Base-by-base conservation (phyloP, 2,329 filamentous ascomycete species). In the Colletotrichum lini region DNA sequence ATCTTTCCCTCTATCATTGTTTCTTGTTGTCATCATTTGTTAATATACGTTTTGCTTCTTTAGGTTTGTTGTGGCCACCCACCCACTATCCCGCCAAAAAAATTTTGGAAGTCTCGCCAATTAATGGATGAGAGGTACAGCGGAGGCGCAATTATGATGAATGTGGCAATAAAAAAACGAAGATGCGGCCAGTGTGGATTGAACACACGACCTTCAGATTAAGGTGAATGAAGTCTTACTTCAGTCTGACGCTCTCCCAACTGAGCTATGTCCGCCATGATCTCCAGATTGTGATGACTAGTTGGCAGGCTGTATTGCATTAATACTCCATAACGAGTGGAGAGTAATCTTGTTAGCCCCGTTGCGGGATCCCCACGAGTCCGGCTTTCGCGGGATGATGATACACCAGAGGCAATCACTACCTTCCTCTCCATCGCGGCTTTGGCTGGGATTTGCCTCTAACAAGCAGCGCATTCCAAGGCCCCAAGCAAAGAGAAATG, bases 141-240 rank as follows among this genome's bases (percentile, higher is more conserved):
- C 12, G 16, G 10, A n/a, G 9, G 23, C 50, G n/a, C 5, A 30
- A 6, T 30, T 30, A 5, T 30, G 5, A 30, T 30, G 26, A 6
- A 30, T 30, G 26, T 30, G 5, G 5, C 5, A 7, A n/a, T n/a
- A n/a, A n/a, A n/a, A n/a, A 35, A 35, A 53, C 3, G 58, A 64
- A 69, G 65, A 54, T 71, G 69, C 69, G 69, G 69, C 69, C 69
- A 71, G 69, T 71, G 69, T 71, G 69, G 69, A 71, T 71, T 71
- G 69, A 71, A 71, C 69, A 71, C 65, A 71, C 68, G 68, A 71
- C 68, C 68, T 68, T 71, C 68, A 71, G 68, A 71, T 71, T 63
- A 59, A 8, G 63, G 26, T 63, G 65, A 68, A 26, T 68, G 65
- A 71, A 71, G 68, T 71, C 68, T 71, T 3, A 49, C 68, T 71